A percentile compares a stretch with the other conserved stretches of the same genome.
phyloP scores from a whole-genome alignment of 345 rosid genomes.

The Mangifera indica region DNA sequence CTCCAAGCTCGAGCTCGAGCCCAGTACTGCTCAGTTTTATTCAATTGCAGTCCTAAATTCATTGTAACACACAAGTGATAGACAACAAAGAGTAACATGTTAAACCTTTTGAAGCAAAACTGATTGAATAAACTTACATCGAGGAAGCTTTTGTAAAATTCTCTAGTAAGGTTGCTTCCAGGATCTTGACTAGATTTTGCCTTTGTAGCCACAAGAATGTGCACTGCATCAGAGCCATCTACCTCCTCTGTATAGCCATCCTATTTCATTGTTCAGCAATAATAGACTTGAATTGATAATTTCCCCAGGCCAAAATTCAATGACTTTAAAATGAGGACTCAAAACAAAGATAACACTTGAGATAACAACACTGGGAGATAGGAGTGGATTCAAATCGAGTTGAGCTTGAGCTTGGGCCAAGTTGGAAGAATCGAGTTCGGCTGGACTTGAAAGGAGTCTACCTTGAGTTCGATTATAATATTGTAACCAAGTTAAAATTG shows the following conservation, averaged over 20 bases:
- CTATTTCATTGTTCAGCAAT: conserved; percentile 32
- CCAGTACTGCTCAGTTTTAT: no score
- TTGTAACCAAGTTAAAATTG: no score
- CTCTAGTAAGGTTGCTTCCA: conserved; percentile 52
- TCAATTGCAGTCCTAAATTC: no score
- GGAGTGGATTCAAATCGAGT: no score
- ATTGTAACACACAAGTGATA: no score
- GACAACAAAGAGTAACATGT: background rate
- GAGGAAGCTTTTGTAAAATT: conserved; percentile 74
- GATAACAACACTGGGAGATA: no score
- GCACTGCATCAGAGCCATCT: conserved; percentile 57
- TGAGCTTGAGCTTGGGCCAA: no score
- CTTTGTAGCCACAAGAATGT: conserved; percentile 69
- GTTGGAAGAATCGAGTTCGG: no score
- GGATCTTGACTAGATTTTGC: conserved; percentile 58
- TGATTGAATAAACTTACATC: conserved; percentile 48
- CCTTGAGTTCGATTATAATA: no score
- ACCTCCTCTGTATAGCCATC: conserved; percentile 81
- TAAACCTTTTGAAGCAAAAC: background rate
- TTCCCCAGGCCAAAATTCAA: background rate
- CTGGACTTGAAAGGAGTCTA: no score
- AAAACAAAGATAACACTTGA: background rate
- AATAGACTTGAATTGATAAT: background rate
- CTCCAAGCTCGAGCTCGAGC: no score
- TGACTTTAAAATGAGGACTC: background rate